Conservation (phyloP, 495 filamentous ascomycete species). For the Penicillium cosmopolitanum region DNA sequence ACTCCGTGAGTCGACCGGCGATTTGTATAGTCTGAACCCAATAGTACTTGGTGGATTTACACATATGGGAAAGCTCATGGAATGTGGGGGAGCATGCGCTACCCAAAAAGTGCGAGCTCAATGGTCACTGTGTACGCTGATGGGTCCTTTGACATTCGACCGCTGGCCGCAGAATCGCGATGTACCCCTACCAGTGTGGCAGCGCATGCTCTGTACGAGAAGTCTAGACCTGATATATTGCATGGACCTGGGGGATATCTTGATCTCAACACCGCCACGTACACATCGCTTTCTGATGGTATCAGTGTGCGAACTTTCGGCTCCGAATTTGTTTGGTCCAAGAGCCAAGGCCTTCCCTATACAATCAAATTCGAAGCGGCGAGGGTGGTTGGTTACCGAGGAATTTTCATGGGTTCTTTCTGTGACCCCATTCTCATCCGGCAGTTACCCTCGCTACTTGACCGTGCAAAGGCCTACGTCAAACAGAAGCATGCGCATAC, state of each 20-base stretch:
- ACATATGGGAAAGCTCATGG: constrained; percentile 59
- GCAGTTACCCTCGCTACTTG: constrained; percentile 34
- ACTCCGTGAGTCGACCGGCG: too few species aligned
- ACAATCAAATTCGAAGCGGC: constrained; percentile 52
- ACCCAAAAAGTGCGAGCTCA: constrained; percentile 42
- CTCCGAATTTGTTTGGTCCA: constrained; percentile 35
- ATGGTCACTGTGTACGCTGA: constrained; percentile 42
- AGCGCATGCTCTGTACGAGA: constrained; percentile 57
- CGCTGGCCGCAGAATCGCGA: constrained; percentile 28
- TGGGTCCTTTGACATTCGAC: constrained; percentile 45
- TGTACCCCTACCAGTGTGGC: constrained; percentile 52
- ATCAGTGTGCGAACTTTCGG: constrained; percentile 44
- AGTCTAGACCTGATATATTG: constrained; percentile 48
- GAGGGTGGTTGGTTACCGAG: constrained; percentile 40
- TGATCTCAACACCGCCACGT: constrained; percentile 37
- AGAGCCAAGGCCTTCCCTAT: constrained; percentile 23
- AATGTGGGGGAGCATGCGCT: constrained; percentile 53
- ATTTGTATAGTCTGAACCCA: too few species aligned
- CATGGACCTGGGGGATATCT: constrained; percentile 51
- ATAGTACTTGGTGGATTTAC: too few species aligned
- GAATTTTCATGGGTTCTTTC: constrained; percentile 49
- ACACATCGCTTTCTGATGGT: constrained; percentile 41
- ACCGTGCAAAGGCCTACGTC: constrained; percentile 29
- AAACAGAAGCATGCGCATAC: constrained; percentile 6
- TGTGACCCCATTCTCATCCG: constrained; percentile 50